These are phyloP conservation scores for Thraustochytrium striatum DNA, from an alignment of 352 stramenopile species.

Conservation along the genomic window DNA sequence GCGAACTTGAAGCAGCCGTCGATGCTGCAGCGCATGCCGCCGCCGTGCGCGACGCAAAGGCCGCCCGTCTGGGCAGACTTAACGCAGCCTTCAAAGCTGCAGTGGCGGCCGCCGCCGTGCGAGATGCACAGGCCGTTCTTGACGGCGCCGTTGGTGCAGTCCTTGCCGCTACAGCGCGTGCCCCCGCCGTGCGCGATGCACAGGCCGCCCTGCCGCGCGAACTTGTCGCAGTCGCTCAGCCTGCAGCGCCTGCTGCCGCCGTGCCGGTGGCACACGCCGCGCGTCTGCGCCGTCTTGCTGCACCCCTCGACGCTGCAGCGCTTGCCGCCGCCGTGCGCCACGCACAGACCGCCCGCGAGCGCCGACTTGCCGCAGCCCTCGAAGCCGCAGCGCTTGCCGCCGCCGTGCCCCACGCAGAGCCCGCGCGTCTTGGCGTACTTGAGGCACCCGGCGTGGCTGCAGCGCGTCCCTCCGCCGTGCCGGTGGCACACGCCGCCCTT, in stretches of 20 bases:
- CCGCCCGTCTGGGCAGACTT: conserved; percentile 71
- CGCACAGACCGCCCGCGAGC: not conserved
- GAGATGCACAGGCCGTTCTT: conserved; percentile 25
- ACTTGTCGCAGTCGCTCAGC: conserved; percentile 59
- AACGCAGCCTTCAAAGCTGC: conserved; percentile 59
- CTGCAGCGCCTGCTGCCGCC: conserved; percentile 67
- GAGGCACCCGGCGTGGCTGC: conserved; percentile 63
- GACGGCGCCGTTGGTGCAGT: conserved; percentile 74
- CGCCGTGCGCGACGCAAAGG: conserved; percentile 74
- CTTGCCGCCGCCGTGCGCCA: conserved; percentile 65
- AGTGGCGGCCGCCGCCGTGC: conserved; percentile 29
- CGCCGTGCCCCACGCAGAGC: conserved; percentile 73
- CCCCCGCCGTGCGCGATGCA: conserved; percentile 73
- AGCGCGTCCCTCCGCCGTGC: conserved; percentile 75
- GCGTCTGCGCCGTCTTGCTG: conserved; percentile 61
- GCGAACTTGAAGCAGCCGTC: conserved; percentile 55
- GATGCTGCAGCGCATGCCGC: conserved; percentile 61
- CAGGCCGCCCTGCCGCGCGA: conserved; percentile 56
- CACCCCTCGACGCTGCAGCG: conserved; percentile 62
- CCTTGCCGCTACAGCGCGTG: conserved; percentile 63
- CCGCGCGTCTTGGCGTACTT: conserved; percentile 72
- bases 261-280: conserved; percentile 71
- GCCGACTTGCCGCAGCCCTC: conserved; percentile 59
- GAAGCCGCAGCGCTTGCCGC: conserved; percentile 70
- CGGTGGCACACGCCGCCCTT: conserved; percentile 68